Evolutionary conservation across 2,329 filamentous ascomycete species (phyloP).

Genomic region (Raffaelea ambrosiae): DNA sequence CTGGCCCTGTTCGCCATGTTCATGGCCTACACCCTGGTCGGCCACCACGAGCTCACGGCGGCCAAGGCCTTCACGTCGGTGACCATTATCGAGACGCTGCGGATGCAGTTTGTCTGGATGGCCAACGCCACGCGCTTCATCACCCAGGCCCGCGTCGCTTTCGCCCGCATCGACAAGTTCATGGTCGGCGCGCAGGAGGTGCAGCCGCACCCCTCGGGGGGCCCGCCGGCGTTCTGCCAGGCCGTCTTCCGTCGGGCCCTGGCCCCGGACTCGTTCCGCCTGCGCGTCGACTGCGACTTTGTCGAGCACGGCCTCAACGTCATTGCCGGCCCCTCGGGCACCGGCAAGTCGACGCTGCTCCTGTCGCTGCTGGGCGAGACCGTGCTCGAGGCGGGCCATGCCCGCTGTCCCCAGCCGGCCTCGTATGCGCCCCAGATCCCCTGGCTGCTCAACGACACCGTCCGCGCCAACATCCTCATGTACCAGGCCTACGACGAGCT

Average conservation of each 20-base stretch:
- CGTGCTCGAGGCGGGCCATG: conserved; percentile 36
- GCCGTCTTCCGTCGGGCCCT: no score
- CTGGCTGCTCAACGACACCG: conserved; percentile 26
- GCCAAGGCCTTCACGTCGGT: conserved; percentile 50
- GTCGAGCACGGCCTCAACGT: conserved; percentile 46
- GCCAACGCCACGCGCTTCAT: conserved; percentile 33
- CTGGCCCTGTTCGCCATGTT: conserved; percentile 46
- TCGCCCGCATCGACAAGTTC: conserved; percentile 42
- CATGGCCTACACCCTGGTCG: conserved; percentile 38
- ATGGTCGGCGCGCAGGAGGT: conserved; percentile 42
- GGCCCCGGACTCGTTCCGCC: conserved; percentile 33
- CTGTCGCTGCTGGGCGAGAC: conserved; percentile 47
- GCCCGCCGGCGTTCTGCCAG: conserved; percentile 35
- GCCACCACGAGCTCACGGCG: conserved; percentile 40
- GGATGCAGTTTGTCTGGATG: conserved; percentile 25
- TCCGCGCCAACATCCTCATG: conserved; percentile 20
- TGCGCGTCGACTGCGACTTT: conserved; percentile 43
- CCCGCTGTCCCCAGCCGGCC: conserved; percentile 28
- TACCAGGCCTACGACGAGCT: conserved; percentile 8
- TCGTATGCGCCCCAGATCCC: conserved; percentile 28
- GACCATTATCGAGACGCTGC: conserved; percentile 42
- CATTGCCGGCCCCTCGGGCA: conserved; percentile 44
- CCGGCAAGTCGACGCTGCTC: conserved; percentile 49
- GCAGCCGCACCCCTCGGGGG: conserved; percentile 36
- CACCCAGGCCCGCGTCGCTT: conserved; percentile 17